Percentiles rank a stretch among this genome's conserved stretches.
Conservation (phyloP, 441 rosid genomes). For the Rhodomyrtus psidioides region DNA sequence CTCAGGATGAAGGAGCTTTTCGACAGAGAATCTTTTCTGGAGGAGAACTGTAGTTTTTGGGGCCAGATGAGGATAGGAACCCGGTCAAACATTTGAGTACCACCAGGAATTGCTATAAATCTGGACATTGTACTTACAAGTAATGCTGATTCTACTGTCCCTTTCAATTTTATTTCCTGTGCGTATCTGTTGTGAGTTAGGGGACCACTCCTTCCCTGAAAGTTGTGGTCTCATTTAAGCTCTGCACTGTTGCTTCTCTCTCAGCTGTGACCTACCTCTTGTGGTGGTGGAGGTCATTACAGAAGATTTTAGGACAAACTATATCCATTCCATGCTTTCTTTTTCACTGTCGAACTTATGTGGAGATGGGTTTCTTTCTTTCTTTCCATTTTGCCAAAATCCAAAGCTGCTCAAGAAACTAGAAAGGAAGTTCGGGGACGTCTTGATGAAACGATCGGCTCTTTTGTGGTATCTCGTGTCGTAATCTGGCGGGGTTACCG, state of each 20-base stretch:
- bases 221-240: background rate
- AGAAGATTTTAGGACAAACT: background rate
- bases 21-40: background rate
- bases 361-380: background rate
- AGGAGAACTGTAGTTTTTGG: background rate
- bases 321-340: background rate
- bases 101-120: background rate
- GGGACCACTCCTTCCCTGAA: background rate
- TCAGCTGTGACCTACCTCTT: background rate
- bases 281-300: background rate
- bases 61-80: background rate
- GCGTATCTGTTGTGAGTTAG: background rate
- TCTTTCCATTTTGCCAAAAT: background rate
- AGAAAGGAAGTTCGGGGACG: background rate
- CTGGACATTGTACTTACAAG: background rate
- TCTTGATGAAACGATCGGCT: background rate
- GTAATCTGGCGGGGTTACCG: background rate
- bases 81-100: background rate
- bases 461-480: background rate
- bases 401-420: background rate
- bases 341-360: background rate
- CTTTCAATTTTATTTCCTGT: background rate
- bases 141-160: background rate
- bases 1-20: background rate
- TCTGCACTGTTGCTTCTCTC: background rate